Percentiles rank a stretch among this genome's conserved stretches.
Conservation (phyloP, 1,139 yeast species). For the Geotrichum bryndzae region DNA sequence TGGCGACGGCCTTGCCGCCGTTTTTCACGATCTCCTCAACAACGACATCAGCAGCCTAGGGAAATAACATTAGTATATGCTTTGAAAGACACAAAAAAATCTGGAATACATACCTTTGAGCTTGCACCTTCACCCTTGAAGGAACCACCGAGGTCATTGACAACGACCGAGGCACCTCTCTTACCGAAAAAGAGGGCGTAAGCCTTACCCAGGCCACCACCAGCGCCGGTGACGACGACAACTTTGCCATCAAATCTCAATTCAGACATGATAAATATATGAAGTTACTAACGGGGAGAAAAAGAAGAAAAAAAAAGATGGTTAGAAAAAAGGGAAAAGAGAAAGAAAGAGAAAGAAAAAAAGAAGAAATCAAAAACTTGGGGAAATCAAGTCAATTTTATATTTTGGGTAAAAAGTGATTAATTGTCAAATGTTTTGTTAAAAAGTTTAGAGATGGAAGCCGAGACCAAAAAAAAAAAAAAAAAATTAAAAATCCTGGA, state of each 20-base stretch:
- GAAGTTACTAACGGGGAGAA: background rate
- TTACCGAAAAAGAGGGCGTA: constrained; percentile 84
- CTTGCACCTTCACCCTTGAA: constrained; percentile 51
- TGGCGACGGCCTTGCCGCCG: constrained; percentile 90
- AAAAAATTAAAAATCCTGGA: too few species aligned
- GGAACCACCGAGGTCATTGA: constrained; percentile 86
- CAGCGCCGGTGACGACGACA: constrained; percentile 92
- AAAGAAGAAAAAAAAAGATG: background rate
- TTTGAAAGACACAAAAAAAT: background rate
- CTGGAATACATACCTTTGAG: constrained; percentile 14
- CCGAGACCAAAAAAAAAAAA: too few species aligned
- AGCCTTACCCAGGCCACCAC: constrained; percentile 90
- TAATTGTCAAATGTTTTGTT: too few species aligned
- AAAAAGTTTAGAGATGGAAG: too few species aligned
- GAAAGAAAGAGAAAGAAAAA: too few species aligned
- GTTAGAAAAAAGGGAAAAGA: too few species aligned
- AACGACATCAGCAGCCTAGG: constrained; percentile 76
- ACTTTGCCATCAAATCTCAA: constrained; percentile 68
- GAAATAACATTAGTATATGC: background rate
- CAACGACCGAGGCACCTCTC: constrained; percentile 93
- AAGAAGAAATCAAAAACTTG: too few species aligned
- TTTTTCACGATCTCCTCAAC: constrained; percentile 70
- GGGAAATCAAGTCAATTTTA: too few species aligned
- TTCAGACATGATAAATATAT: background rate
- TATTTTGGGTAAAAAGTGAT: too few species aligned